These are phyloP conservation scores for Intubia oerlemansii DNA, from an alignment of 2,329 filamentous ascomycete species.

Conservation along the genomic window DNA sequence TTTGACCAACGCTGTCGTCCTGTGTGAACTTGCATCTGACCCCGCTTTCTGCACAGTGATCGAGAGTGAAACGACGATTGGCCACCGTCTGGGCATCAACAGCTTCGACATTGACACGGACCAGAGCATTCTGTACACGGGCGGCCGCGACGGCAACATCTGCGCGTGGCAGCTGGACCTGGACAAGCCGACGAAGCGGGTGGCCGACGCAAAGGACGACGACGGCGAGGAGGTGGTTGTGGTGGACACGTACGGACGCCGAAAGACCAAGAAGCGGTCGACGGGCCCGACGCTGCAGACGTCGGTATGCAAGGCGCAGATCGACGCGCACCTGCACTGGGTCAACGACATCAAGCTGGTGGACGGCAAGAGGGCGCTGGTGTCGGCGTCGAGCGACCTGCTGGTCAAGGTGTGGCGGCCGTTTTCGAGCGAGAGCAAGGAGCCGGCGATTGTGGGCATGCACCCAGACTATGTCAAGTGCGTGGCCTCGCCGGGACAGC, in stretches of 20 bases:
- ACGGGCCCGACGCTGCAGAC: conserved; percentile 9
- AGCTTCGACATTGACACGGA: conserved; percentile 71
- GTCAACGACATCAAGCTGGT: conserved; percentile 80
- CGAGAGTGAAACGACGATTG: conserved; percentile 41
- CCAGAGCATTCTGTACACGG: conserved; percentile 86
- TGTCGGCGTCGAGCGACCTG: conserved; percentile 84
- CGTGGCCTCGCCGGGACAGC: conserved; percentile 48
- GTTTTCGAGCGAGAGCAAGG: conserved; percentile 38
- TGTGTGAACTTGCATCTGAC: too few relatives aligned
- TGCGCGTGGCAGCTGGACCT: conserved; percentile 87
- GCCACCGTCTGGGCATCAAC: conserved; percentile 87
- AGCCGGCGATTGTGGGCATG: conserved; percentile 65
- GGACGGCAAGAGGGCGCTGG: conserved; percentile 55
- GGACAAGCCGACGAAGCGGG: conserved; percentile 24
- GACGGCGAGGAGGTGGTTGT: too few relatives aligned
- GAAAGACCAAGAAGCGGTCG: too few relatives aligned
- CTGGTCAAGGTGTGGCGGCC: conserved; percentile 88
- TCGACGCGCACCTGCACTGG: conserved; percentile 78
- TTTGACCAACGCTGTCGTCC: too few relatives aligned
- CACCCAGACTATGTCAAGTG: conserved; percentile 96
- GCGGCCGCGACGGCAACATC: conserved; percentile 82
- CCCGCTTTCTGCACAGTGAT: too few relatives aligned
- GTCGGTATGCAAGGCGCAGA: conserved; percentile 38
- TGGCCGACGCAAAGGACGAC: neutral
- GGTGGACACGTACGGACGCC: too few relatives aligned